These are phyloP conservation scores for Metschnikowia lochheadii DNA, from an alignment of 805 yeast species.

Conservation along the genomic window DNA sequence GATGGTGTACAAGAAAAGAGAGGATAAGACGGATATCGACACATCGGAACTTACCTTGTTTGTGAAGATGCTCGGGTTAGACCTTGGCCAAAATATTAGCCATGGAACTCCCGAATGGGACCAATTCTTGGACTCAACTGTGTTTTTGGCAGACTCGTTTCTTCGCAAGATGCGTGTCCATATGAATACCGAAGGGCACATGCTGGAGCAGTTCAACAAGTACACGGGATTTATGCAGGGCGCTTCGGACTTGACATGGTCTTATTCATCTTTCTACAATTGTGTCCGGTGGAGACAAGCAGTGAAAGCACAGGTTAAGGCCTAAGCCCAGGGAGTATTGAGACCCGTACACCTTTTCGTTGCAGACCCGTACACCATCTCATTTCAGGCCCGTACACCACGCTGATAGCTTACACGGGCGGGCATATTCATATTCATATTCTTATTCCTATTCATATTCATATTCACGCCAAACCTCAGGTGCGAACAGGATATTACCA, in stretches of 20 bases:
- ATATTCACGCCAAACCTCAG: too few relatives aligned
- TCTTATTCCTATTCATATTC: too few relatives aligned
- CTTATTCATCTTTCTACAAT: constrained; percentile 73
- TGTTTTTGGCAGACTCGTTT: constrained; percentile 65
- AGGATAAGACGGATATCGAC: constrained; percentile 38
- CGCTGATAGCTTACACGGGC: not conserved
- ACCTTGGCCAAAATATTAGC: constrained; percentile 19
- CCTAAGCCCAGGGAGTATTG: too few relatives aligned
- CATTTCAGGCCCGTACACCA: not conserved
- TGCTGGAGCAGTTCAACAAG: constrained; percentile 87
- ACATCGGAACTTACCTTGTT: constrained; percentile 24
- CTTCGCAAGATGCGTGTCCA: constrained; percentile 55
- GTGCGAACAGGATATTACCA: too few relatives aligned
- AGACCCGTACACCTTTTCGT: not conserved
- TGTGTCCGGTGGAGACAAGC: constrained; percentile 61
- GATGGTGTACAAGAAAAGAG: constrained; percentile 43
- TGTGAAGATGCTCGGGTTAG: constrained; percentile 5
- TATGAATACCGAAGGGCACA: constrained; percentile 58
- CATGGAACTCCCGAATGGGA: constrained; percentile 43
- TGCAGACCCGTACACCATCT: not conserved
- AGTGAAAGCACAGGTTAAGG: not conserved
- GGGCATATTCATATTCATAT: too few relatives aligned
- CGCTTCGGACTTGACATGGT: constrained; percentile 86
- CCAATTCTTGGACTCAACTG: constrained; percentile 42
- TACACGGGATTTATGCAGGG: constrained; percentile 84